Evolutionary conservation across 805 yeast genomes (phyloP).

Genomic region (Blastobotrys robertii): DNA sequence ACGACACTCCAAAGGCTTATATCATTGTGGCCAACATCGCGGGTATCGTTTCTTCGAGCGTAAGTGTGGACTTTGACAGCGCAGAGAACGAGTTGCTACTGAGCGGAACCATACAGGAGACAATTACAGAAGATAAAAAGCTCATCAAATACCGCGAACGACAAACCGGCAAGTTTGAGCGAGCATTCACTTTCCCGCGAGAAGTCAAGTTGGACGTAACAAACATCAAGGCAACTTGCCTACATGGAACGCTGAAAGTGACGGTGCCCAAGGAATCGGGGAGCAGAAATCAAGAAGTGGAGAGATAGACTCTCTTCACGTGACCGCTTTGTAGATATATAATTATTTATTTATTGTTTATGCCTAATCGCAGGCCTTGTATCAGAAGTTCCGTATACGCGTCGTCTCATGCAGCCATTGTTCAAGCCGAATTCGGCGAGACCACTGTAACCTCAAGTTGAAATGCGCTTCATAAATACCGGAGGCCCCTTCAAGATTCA

Average conservation of each 20-base stretch:
- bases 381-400: too few species aligned
- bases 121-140: constrained; percentile 31
- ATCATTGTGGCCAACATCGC: constrained; percentile 43
- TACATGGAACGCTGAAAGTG: constrained; percentile 45
- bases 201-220: constrained; percentile 45
- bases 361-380: too few species aligned
- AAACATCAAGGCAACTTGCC: constrained; percentile 42
- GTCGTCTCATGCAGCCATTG: too few species aligned
- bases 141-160: constrained; percentile 42
- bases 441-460: too few species aligned
- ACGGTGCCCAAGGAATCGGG: constrained; percentile 37
- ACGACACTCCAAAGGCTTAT: constrained; percentile 40
- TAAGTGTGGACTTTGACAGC: constrained; percentile 51
- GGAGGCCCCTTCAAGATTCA: too few species aligned
- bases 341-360: too few species aligned
- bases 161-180: constrained; percentile 47
- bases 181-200: constrained; percentile 46
- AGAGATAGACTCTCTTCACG: too few species aligned
- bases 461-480: too few species aligned
- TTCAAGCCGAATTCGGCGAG: too few species aligned
- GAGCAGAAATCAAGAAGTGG: too few species aligned
- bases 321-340: too few species aligned
- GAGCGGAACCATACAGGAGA: constrained; percentile 14
- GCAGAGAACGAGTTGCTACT: constrained; percentile 37
- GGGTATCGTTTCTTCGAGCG: constrained; percentile 44